Base-by-base conservation (phyloP, 2,329 filamentous ascomycete genomes). In the Mycosphaerella sp. region DNA sequence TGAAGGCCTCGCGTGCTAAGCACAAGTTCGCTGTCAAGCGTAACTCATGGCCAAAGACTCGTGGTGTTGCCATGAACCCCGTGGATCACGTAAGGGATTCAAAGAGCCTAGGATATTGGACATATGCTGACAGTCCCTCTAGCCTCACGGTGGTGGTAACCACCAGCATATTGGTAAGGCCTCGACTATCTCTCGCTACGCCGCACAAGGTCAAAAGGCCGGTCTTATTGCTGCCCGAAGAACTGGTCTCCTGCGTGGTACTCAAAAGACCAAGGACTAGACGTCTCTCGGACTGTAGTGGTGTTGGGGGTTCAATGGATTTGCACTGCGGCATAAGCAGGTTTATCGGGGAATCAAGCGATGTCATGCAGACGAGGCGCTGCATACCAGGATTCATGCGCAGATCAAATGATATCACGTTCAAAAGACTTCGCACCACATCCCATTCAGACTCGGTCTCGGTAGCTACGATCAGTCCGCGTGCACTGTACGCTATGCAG, bases 21-120 rank as follows among this genome's bases (percentile, higher is more conserved):
- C 91, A 97, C 76, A 98, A 98, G 87, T 98, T 95, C 80, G 89
- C 90, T 68, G 94, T 96, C 80, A 98, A 98, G 89, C 89, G 93
- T 75, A 97, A 98, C 89, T 91, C 85, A 73, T 98, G 93, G 93
- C 93, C 93, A 79, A 96, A 95, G 88, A 98, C 93, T 83, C 91
- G 93, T 93, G 93, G 93, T 96, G 93, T 98, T 86, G 93, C 93
- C 78, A 98, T 98, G 93, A 98, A 98, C 82, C 93, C 93, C 70
- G 93, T 98, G 71, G 93, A 98, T 80, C 93, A 98, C 84, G 76
- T 79, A 78, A 73, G 77, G 63, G 36, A 37, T 16, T 41, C 28
- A 21, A 13, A n/a, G 8, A 14, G 13, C 14, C 2, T 4, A 37
- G 27, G 28, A 40, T 6, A 8, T 21, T 39, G 28, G 37, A 43